Evolutionary conservation across 1,284 basidiomycete species (phyloP), one percentile per base, ranked within the genome.

Genomic region (Heimioporus retisporus): DNA sequence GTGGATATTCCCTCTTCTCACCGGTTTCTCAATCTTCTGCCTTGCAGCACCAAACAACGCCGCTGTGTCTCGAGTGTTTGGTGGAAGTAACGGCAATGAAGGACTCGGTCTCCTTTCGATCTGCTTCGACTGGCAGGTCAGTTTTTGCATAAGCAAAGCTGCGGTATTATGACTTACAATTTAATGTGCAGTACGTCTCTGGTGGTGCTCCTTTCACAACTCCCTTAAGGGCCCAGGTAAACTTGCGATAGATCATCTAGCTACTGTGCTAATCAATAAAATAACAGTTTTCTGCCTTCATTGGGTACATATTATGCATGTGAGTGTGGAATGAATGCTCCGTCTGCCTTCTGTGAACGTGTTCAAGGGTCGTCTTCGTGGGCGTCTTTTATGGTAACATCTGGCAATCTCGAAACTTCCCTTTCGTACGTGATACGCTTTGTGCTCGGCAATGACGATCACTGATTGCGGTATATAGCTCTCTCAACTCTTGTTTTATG

Each of bases 31-130:
- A 1, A 83, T 91, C 43, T 85, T 90, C 74, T 91, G 90, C 68
- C 78, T 91, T 21, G 89, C 87, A 13, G 82, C 85, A 66, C 88
- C 82, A 60, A 77, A 80, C 25, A 85, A 77, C 28, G 68, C 80
- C 1, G 76, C 83, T 31, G 84, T 90, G 72, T 85, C 88, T 2
- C 83, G 84, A 43, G 74, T 91, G 4, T 90, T 91, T 62, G 89
- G 89, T 55, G 88, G 89, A 31, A 86, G 82, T 6, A 86, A 86
- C 69, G 88, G 88, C 68, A 89, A 91, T 66, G 85, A 90, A 73
- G 86, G 86, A 21, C 81, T 88, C 31, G 86, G 85, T 13, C 67
- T 88, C 43, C 72, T 87, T 31, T 81, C 84, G 10, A 73, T 89
- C 66, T 86, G 83, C 69, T 83, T 90, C 55, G 88, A 91, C 73